Evolutionary conservation across 2,329 filamentous ascomycete species (phyloP).

Genomic region (Lojkania enalia): DNA sequence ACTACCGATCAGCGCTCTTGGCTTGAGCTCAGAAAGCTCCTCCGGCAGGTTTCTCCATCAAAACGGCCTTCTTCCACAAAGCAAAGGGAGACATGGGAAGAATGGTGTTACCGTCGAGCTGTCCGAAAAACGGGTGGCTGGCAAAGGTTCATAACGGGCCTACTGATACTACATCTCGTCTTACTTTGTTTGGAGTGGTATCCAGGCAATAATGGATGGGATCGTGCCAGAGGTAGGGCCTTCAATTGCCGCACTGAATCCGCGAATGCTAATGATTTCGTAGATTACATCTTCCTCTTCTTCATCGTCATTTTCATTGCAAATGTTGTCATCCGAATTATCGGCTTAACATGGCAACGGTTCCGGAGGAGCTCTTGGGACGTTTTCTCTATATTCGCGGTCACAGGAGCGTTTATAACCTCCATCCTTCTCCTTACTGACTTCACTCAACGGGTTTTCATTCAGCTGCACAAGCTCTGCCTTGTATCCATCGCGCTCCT

Average conservation of each 20-base stretch:
- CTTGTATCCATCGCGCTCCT: conserved; percentile 86
- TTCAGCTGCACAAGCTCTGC: conserved; percentile 90
- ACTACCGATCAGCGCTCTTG: conserved; percentile 96
- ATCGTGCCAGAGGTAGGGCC: conserved; percentile 62
- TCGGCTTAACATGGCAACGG: conserved; percentile 87
- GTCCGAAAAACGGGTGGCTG: conserved; percentile 92
- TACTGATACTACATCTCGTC: conserved; percentile 80
- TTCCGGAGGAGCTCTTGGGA: conserved; percentile 97
- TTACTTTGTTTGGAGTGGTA: conserved; percentile 86
- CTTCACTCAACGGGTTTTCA: conserved; percentile 61
- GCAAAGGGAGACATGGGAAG: conserved; percentile 73
- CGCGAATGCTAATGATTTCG: conserved; percentile 18
- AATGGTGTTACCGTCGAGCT: conserved; percentile 93
- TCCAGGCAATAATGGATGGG: conserved; percentile 72
- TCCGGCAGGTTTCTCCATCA: conserved; percentile 91
- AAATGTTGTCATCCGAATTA: conserved; percentile 81
- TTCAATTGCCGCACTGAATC: not conserved
- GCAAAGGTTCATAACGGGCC: conserved; percentile 78
- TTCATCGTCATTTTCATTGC: conserved; percentile 81
- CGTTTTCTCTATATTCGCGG: conserved; percentile 78
- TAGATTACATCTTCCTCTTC: conserved; percentile 73
- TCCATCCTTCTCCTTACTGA: conserved; percentile 73
- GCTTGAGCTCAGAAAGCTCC: conserved; percentile 89
- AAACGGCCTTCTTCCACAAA: conserved; percentile 84
- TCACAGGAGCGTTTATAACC: conserved; percentile 79